Conservation (phyloP, 257 asterid species). For the Linderniella brevidens region DNA sequence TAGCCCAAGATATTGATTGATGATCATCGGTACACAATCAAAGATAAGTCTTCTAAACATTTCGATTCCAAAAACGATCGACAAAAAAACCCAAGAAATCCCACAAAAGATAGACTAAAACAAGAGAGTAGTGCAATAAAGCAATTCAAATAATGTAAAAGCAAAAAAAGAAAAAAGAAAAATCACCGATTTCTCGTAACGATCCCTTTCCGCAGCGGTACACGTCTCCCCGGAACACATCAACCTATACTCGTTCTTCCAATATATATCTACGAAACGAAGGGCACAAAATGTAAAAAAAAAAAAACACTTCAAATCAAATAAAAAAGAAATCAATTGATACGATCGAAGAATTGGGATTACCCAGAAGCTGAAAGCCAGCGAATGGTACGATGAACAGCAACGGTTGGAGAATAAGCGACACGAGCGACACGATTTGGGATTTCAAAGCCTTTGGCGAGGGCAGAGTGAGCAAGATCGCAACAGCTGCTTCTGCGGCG, state of each 20-base stretch:
- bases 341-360: not conserved
- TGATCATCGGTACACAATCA: too few relatives aligned
- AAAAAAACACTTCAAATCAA: not conserved
- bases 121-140: not conserved
- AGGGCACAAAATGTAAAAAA: slow-evolving; percentile 4
- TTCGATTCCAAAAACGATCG: too few relatives aligned
- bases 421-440: slow-evolving; percentile 44
- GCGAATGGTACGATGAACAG: slow-evolving; percentile 74
- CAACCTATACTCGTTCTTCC: slow-evolving; percentile 89
- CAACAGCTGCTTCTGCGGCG: slow-evolving; percentile 70
- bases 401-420: slow-evolving; percentile 65
- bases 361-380: slow-evolving; percentile 86
- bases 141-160: not conserved
- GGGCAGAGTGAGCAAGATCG: slow-evolving; percentile 56
- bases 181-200: slow-evolving; percentile 70
- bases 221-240: slow-evolving; percentile 75
- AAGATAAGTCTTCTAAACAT: too few relatives aligned
- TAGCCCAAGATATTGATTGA: too few relatives aligned
- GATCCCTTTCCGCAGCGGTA: slow-evolving; percentile 85
- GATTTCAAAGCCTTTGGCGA: slow-evolving; percentile 53
- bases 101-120: not conserved
- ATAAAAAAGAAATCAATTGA: not conserved
- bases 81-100: not conserved
- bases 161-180: not conserved
- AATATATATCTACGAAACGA: slow-evolving; percentile 43